These are phyloP conservation scores for Fusarium denticulatum DNA, from an alignment of 2,329 filamentous ascomycete genomes.

Conservation along the genomic window DNA sequence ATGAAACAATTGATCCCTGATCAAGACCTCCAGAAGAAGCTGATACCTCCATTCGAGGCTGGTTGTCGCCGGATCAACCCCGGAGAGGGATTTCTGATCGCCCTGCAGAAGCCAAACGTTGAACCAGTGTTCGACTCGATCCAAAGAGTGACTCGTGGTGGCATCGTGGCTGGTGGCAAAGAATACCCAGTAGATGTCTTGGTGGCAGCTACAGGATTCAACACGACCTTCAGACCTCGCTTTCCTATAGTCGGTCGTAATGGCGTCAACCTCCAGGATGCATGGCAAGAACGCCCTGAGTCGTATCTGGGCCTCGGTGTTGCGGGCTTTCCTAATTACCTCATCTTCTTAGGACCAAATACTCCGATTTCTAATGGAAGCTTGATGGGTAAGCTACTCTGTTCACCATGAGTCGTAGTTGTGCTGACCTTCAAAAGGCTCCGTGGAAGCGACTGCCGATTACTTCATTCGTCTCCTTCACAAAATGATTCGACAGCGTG, in stretches of 20 bases:
- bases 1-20: constrained; percentile 52
- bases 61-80: constrained; percentile 62
- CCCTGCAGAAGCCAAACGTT: constrained; percentile 58
- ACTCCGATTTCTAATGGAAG: constrained; percentile 49
- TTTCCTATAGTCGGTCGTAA: constrained; percentile 60
- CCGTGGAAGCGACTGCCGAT: background rate
- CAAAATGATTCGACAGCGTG: background rate
- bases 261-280: constrained; percentile 61
- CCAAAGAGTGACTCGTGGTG: constrained; percentile 53
- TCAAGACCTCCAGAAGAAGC: constrained; percentile 57
- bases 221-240: constrained; percentile 62
- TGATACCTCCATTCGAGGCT: constrained; percentile 61
- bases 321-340: constrained; percentile 64
- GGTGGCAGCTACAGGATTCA: constrained; percentile 67
- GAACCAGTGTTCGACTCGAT: constrained; percentile 55
- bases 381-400: no score
- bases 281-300: constrained; percentile 57
- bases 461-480: background rate
- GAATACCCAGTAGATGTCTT: constrained; percentile 64
- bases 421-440: background rate
- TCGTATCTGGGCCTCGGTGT: constrained; percentile 66
- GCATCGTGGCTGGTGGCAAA: constrained; percentile 56
- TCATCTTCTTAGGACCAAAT: constrained; percentile 58
- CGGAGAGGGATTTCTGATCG: constrained; percentile 60
- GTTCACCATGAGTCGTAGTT: no score